Conservation (phyloP, 306 rosid genomes). For the Quercus engelmannii region DNA sequence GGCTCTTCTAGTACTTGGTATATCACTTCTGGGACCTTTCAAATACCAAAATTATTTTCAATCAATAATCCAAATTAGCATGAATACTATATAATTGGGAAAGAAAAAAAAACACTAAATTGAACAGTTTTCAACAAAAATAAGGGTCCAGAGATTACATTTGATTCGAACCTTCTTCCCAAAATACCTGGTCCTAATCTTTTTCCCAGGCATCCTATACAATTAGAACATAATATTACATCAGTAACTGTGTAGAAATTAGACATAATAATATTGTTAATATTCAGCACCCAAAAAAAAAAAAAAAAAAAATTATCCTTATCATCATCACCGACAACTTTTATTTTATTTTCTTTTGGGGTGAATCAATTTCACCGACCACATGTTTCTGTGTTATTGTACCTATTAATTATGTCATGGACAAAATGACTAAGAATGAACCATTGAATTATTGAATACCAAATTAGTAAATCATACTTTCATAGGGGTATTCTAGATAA, state of each 20-base stretch:
- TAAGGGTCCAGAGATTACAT: constrained; percentile 47
- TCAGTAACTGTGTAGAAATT: constrained; percentile 18
- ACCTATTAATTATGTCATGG: too few relatives aligned
- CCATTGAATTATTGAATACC: too few relatives aligned
- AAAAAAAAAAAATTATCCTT: too few relatives aligned
- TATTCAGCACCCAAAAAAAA: too few relatives aligned
- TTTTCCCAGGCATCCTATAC: constrained; percentile 88
- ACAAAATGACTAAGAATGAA: too few relatives aligned
- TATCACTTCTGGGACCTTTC: constrained; percentile 89
- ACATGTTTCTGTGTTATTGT: too few relatives aligned
- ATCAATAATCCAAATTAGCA: constrained; percentile 17
- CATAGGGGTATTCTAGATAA: background rate
- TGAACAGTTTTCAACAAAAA: background rate
- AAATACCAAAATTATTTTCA: constrained; percentile 28
- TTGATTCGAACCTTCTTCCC: constrained; percentile 70
- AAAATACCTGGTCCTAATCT: constrained; percentile 79
- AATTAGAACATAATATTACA: constrained; percentile 10
- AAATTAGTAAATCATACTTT: background rate
- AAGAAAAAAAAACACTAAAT: too few relatives aligned
- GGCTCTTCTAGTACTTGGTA: constrained; percentile 79
- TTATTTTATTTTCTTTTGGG: too few relatives aligned
- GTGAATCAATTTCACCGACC: too few relatives aligned
- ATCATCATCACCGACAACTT: too few relatives aligned
- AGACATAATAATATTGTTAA: background rate
- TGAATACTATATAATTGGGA: background rate